Percentiles rank a stretch among this genome's conserved stretches.
Conservation (phyloP, 2,329 filamentous ascomycete species). For the Mollisia scopiformis region DNA sequence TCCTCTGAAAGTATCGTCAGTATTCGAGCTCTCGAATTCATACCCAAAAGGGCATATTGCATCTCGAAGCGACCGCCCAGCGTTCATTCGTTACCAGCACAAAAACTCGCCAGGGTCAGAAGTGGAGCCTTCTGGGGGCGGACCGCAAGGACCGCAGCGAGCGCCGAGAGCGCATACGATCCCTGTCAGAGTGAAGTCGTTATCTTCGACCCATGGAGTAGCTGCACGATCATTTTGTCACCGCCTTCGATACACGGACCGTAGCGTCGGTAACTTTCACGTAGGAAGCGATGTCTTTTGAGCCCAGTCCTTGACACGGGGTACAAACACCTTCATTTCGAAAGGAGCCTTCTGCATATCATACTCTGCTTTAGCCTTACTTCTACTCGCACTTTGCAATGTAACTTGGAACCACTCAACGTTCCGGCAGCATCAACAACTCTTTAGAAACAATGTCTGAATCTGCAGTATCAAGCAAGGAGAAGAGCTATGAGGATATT, state of each 20-base stretch:
- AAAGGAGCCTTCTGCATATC: neutral
- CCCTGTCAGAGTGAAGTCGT: neutral
- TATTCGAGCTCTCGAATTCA: neutral
- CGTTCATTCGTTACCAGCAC: neutral
- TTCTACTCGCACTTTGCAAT: neutral
- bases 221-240: neutral
- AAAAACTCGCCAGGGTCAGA: neutral
- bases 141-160: slow-evolving; percentile 1
- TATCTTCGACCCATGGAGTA: neutral
- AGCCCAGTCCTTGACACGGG: neutral
- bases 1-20: neutral
- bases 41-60: slow-evolving; percentile 5
- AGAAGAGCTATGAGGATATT: neutral
- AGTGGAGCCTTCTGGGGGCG: slow-evolving; percentile 10
- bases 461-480: neutral
- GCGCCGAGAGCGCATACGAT: neutral
- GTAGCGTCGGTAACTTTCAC: neutral
- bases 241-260: neutral
- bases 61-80: slow-evolving; percentile 1
- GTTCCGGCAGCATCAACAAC: neutral
- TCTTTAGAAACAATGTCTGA: neutral
- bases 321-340: neutral
- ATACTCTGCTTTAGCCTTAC: neutral
- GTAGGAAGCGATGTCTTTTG: neutral
- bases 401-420: neutral